These are phyloP conservation scores for Pseudogymnoascus destructans DNA, from an alignment of 2,329 filamentous ascomycete species.

Conservation along the genomic window DNA sequence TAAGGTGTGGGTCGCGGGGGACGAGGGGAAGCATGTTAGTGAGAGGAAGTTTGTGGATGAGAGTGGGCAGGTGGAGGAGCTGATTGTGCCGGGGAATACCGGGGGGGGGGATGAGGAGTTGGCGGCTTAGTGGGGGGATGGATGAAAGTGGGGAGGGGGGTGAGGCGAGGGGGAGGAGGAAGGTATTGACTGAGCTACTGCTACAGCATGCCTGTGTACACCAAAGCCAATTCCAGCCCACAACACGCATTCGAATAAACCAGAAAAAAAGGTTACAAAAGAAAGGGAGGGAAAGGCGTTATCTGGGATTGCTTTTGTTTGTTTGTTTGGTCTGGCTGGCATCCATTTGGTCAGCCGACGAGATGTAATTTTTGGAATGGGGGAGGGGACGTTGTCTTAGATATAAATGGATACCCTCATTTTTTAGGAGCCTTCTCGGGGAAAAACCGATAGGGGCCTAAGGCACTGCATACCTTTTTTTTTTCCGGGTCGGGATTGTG, in stretches of 20 bases:
- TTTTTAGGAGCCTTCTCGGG: neutral
- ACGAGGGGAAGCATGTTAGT: slow-evolving; percentile 56
- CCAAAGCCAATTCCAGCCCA: neutral
- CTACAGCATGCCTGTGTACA: neutral
- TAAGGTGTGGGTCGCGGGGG: slow-evolving; percentile 73
- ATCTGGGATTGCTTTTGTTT: neutral
- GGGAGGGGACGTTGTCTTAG: neutral
- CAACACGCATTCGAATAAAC: neutral
- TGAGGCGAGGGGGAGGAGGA: neutral
- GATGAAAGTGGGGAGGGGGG: neutral
- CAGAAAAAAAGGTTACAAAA: neutral
- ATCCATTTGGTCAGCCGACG: neutral
- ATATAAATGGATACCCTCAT: slow-evolving; percentile 5
- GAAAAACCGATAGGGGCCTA: neutral
- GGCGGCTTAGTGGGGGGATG: neutral
- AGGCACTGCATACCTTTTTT: neutral
- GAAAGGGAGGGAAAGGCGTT: neutral
- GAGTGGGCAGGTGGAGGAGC: slow-evolving; percentile 47
- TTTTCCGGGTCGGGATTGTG: neutral
- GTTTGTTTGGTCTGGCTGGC: neutral
- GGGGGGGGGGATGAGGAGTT: neutral
- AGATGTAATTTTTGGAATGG: neutral
- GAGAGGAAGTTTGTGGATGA: slow-evolving; percentile 80
- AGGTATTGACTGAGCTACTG: neutral
- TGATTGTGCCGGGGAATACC: slow-evolving; percentile 21